Base-by-base conservation (phyloP, 1,284 basidiomycete species). In the Sporisorium graminicola region DNA sequence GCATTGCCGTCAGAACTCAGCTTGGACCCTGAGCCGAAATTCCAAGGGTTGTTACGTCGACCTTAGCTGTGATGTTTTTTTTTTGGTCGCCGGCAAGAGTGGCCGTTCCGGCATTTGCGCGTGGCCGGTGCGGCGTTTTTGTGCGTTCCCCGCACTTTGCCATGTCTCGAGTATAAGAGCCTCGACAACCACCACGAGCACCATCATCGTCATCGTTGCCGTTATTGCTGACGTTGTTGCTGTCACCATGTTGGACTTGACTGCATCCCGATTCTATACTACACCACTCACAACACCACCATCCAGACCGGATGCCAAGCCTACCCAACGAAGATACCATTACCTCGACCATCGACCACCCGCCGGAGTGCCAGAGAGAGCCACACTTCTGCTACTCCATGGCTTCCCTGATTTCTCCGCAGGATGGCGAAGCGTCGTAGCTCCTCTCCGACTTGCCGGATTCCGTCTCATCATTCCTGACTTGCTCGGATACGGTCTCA, bases 401-500 rank as follows among this genome's bases (percentile, higher is more conserved):
- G 80, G 80, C 37, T 82, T 82, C 53, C 79, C 80, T 8, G 80
- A 82, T 52, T 72, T 65, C 31, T 71, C 69, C 7, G 47, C 61
- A 37, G 68, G 73, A 14, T 81, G 78, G 79, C 49, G 72, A 26
- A 73, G 55, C 46, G 61, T 79, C 31, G 49, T 79, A 9, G 56
- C 71, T 1, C 77, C 79, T 12, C 62, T 82, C 12, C 43, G 46
- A 14, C 56, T 71, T 1, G 67, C 77, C 13, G 80, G 80, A 14
- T 82, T 70, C 47, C 67, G 77, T 1, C 50, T 72, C 13, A 79
- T 82, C 62, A 68, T 81, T 14, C 80, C 80, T 1, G 80, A 82
- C 29, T 47, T 81, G 40, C 65, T 82, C 13, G 80, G 80, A 0
- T 82, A 81, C 49, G 80, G 79, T 5, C 63, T 68, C 20, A 71